Percentiles rank a stretch among this genome's conserved stretches.
phyloP scores from a whole-genome alignment of 495 filamentous ascomycete genomes.

The Jackrogersella multiformis region DNA sequence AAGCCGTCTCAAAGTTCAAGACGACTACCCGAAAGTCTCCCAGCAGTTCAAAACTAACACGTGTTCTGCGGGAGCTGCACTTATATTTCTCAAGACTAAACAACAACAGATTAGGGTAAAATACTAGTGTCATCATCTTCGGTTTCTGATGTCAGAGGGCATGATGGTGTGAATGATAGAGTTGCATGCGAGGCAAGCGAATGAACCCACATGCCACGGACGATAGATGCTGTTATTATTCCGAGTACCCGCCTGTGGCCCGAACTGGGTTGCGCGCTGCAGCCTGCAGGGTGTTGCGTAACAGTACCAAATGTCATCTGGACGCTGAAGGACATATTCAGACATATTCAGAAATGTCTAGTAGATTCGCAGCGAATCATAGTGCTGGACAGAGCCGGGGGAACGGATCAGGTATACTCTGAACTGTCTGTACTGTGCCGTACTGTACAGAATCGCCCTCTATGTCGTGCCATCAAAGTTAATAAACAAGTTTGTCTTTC shows the following conservation, averaged over 20 bases:
- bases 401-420: slow-evolving; percentile 30
- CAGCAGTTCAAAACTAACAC: slow-evolving; percentile 32
- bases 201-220: slow-evolving; percentile 31
- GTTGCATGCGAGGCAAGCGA: slow-evolving; percentile 41
- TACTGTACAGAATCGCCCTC: slow-evolving; percentile 24
- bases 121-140: slow-evolving; percentile 13
- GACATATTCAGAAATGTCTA: slow-evolving; percentile 21
- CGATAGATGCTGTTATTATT: slow-evolving; percentile 34
- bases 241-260: slow-evolving; percentile 39
- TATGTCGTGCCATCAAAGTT: slow-evolving; percentile 11
- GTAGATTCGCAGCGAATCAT: slow-evolving; percentile 29
- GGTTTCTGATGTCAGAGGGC: slow-evolving; percentile 41
- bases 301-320: slow-evolving; percentile 41
- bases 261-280: slow-evolving; percentile 31
- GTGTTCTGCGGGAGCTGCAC: slow-evolving; percentile 31
- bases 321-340: slow-evolving; percentile 24
- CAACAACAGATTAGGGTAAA: slow-evolving; percentile 20
- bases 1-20: background rate
- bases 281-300: slow-evolving; percentile 37
- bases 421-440: slow-evolving; percentile 13
- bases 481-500: slow-evolving; percentile 7
- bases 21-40: slow-evolving; percentile 29
- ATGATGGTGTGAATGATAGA: slow-evolving; percentile 38
- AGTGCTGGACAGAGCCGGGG: slow-evolving; percentile 13
- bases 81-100: slow-evolving; percentile 21